These are phyloP conservation scores for Calendula officinalis DNA, from an alignment of 129 eudicot species.

Conservation along the genomic window DNA sequence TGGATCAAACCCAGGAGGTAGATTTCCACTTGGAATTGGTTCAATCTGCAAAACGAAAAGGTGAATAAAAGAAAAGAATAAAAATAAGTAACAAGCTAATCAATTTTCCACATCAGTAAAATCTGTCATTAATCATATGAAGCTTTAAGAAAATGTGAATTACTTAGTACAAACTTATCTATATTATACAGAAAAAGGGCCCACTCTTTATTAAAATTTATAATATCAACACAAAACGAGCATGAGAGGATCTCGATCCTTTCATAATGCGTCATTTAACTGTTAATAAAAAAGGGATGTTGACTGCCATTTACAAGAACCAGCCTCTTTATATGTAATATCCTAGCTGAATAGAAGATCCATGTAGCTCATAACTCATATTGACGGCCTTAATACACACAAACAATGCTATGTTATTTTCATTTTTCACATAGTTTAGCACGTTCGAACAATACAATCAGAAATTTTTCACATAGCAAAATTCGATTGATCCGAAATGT, in stretches of 20 bases:
- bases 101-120: not conserved
- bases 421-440: no score
- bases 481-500: not conserved
- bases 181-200: not conserved
- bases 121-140: not conserved
- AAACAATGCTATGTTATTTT: no score
- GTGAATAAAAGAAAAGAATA: constrained; percentile 10
- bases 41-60: constrained; percentile 70
- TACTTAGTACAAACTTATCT: not conserved
- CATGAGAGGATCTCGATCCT: no score
- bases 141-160: not conserved
- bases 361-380: no score
- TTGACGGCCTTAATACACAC: no score
- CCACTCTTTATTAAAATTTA: no score
- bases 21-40: constrained; percentile 91
- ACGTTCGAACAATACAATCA: not conserved
- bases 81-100: not conserved
- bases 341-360: no score
- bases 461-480: not conserved
- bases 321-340: no score
- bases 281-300: no score
- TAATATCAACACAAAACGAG: no score
- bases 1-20: constrained; percentile 99
- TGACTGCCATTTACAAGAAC: no score
- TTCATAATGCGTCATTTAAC: no score